These are phyloP conservation scores for Cladosporium sp. DNA, from an alignment of 2,329 filamentous ascomycete species.

Conservation along the genomic window DNA sequence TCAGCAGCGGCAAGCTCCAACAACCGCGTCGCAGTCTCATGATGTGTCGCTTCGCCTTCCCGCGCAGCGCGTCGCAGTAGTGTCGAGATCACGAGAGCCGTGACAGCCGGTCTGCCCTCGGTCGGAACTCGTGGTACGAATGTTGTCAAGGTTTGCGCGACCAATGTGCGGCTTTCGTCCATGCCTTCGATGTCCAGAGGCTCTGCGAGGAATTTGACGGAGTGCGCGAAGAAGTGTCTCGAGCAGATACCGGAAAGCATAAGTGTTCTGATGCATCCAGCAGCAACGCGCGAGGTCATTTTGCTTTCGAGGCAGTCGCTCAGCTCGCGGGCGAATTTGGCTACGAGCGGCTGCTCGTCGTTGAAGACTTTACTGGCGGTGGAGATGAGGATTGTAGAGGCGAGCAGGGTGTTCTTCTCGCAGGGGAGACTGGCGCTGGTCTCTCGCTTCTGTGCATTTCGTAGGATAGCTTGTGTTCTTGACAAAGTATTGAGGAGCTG, in stretches of 20 bases:
- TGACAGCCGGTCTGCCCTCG: constrained; percentile 56
- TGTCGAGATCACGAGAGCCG: constrained; percentile 75
- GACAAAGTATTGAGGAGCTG: constrained; percentile 82
- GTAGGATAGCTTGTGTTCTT: constrained; percentile 78
- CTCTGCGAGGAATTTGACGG: constrained; percentile 70
- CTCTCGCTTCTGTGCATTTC: constrained; percentile 74
- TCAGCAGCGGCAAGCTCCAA: constrained; percentile 80
- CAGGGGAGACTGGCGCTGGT: constrained; percentile 76
- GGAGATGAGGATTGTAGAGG: constrained; percentile 85
- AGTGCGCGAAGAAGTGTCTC: constrained; percentile 67
- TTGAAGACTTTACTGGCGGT: constrained; percentile 69
- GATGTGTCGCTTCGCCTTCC: constrained; percentile 53
- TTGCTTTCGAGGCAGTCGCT: constrained; percentile 80
- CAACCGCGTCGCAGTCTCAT: constrained; percentile 74
- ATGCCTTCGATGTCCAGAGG: constrained; percentile 71
- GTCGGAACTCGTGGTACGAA: constrained; percentile 57
- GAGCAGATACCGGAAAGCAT: constrained; percentile 75
- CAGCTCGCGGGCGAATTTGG: constrained; percentile 75
- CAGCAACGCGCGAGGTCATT: constrained; percentile 85
- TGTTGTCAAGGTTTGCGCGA: constrained; percentile 74
- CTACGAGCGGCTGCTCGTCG: constrained; percentile 72
- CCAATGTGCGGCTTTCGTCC: constrained; percentile 69
- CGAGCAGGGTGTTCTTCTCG: constrained; percentile 90
- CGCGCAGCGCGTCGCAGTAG: constrained; percentile 74
- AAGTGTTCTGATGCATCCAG: constrained; percentile 84